Base-by-base conservation (phyloP, 2,329 filamentous ascomycete genomes). In the Aspergillus sp. region DNA sequence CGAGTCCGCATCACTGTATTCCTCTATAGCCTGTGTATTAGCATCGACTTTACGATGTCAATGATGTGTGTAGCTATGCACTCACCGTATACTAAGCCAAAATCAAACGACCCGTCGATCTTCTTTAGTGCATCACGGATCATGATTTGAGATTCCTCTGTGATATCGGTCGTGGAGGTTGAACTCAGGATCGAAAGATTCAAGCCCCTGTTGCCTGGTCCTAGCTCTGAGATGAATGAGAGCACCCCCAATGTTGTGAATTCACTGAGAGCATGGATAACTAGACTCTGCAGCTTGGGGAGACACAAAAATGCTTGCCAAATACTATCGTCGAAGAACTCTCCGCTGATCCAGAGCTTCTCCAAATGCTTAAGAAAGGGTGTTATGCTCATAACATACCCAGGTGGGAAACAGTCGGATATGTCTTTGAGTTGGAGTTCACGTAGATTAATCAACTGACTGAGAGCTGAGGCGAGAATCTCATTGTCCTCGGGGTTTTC, bases 371-470 rank as follows among this genome's bases (percentile, higher is more conserved):
- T 58, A 13, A 68, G 55, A 28, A 39, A 54, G 12, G 57, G 46
- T 2, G 57, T 56, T 6, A 68, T 44, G 6, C 50, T 37, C 26
- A 55, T 51, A 37, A 65, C 52, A 41, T 67, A 57, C 10, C 58
- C 54, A 36, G 51, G 50, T 6, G 56, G 52, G 46, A 67, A 66
- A 32, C 54, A 53, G 27, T 63, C 60, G 4, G 62, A 64, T 30
- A 67, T 57, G 32, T 62, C 59, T 40, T 61, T 62, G 26, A 68
- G 52, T 11, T 61, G 54, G 2, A 68, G 54, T 31, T 61, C 58
- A 33, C 52, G 52, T 27, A 68, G 47, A 27, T 62, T 49, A 7
- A 45, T 48, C 33, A 67, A 51, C 39, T 55, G 50, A 33, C 51
- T 47, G 30, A 68, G 48, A 2, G 53, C 51, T 29, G 61, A 52